phyloP scores from a whole-genome alignment of 2,329 filamentous ascomycete species.

The Pezicula rhizophila region DNA sequence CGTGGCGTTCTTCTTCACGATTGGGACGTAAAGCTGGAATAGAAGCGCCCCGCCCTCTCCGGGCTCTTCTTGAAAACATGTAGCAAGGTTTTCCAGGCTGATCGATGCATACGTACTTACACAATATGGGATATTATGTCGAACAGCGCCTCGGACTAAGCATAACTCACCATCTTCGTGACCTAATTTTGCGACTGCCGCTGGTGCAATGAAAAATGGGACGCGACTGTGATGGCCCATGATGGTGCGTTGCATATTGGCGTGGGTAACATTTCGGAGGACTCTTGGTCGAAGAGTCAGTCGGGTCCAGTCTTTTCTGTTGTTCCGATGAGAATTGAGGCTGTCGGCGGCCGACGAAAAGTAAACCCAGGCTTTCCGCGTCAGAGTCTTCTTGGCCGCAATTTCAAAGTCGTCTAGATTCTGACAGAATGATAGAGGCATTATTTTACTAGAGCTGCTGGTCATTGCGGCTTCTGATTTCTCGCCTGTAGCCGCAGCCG shows the following conservation, averaged over 20 bases:
- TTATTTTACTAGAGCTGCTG: slow-evolving; percentile 30
- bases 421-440: slow-evolving; percentile 41
- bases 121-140: slow-evolving; percentile 46
- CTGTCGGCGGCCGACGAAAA: slow-evolving; percentile 62
- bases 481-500: slow-evolving; percentile 42
- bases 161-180: slow-evolving; percentile 57
- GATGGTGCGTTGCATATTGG: slow-evolving; percentile 43
- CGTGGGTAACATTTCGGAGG: slow-evolving; percentile 46
- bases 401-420: slow-evolving; percentile 51
- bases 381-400: slow-evolving; percentile 46
- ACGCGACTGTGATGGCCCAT: slow-evolving; percentile 43
- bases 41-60: slow-evolving; percentile 26
- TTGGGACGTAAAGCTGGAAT: slow-evolving; percentile 56
- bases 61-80: no score
- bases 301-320: slow-evolving; percentile 43
- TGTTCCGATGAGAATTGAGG: slow-evolving; percentile 51
- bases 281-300: slow-evolving; percentile 54
- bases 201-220: slow-evolving; percentile 56
- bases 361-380: slow-evolving; percentile 59
- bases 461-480: slow-evolving; percentile 17
- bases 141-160: slow-evolving; percentile 44
- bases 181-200: slow-evolving; percentile 54
- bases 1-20: slow-evolving; percentile 41
- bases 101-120: no score
- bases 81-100: no score